These are phyloP conservation scores for Tilletia caries DNA, from an alignment of 1,284 basidiomycete species.

Conservation along the genomic window DNA sequence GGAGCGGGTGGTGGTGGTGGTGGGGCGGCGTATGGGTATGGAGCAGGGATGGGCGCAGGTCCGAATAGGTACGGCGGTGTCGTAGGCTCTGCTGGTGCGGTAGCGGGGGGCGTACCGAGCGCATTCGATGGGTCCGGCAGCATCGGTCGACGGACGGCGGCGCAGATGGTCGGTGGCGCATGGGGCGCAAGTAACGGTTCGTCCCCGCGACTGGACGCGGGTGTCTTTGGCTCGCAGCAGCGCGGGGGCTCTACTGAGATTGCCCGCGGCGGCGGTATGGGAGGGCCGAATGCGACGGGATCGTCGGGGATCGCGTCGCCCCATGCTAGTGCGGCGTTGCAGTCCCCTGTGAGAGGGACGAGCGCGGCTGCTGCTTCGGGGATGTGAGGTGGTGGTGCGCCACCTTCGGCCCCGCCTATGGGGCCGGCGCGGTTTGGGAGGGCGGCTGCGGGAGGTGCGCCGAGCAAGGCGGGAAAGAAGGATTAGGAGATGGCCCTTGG, in stretches of 20 bases:
- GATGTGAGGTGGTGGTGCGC: background rate
- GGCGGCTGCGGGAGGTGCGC: background rate
- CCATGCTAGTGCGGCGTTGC: background rate
- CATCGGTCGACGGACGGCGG: constrained; percentile 27
- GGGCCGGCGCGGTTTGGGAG: constrained; percentile 1
- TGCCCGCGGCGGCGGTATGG: too few relatives aligned
- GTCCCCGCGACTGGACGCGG: background rate
- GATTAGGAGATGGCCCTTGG: background rate
- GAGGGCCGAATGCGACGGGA: too few relatives aligned
- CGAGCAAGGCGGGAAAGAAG: constrained; percentile 4
- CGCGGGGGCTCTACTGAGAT: too few relatives aligned
- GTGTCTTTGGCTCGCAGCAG: too few relatives aligned
- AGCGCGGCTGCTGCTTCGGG: constrained; percentile 2
- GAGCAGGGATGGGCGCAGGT: constrained; percentile 22
- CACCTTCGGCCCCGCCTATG: background rate
- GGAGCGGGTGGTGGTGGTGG: background rate
- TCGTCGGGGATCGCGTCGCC: background rate
- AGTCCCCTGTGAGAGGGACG: background rate
- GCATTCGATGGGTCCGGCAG: constrained; percentile 25
- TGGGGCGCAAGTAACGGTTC: constrained; percentile 22
- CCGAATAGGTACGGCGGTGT: background rate
- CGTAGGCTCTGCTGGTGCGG: constrained; percentile 14
- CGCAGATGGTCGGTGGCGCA: constrained; percentile 34
- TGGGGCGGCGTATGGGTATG: constrained; percentile 25
- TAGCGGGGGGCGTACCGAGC: constrained; percentile 21